Conservation (phyloP, 129 eudicot genomes). For the Apium graveolens region DNA sequence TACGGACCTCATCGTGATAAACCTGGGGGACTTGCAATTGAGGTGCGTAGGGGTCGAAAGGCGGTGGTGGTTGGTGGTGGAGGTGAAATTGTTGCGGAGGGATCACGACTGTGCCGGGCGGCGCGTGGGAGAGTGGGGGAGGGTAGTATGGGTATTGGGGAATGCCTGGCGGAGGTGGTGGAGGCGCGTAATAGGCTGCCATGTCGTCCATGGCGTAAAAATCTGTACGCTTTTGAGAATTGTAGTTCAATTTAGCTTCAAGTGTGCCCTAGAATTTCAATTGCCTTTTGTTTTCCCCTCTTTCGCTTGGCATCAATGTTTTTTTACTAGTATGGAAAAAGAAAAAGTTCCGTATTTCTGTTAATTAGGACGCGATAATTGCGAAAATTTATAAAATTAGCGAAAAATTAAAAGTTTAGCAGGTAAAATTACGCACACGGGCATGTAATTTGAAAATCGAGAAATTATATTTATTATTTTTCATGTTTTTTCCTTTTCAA, state of each 20-base stretch:
- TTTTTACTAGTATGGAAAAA: too few relatives aligned
- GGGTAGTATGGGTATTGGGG: conserved; percentile 37
- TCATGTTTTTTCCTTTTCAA: too few relatives aligned
- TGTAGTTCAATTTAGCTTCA: not conserved
- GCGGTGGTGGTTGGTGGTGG: conserved; percentile 27
- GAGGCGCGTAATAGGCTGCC: conserved; percentile 68
- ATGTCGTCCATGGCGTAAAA: conserved; percentile 43
- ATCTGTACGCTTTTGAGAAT: too few relatives aligned
- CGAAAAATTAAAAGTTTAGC: too few relatives aligned
- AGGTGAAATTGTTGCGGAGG: conserved; percentile 19
- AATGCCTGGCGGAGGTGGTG: conserved; percentile 19
- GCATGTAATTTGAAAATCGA: too few relatives aligned
- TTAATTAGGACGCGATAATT: too few relatives aligned
- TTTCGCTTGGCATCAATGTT: not conserved
- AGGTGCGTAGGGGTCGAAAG: conserved; percentile 36
- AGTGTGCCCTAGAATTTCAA: not conserved
- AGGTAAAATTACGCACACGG: too few relatives aligned
- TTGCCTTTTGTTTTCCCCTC: not conserved
- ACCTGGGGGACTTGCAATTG: conserved; percentile 24
- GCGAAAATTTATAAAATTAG: too few relatives aligned
- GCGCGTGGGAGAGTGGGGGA: conserved; percentile 55
- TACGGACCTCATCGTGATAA: conserved; percentile 63
- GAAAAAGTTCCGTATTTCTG: too few relatives aligned
- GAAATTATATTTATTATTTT: too few relatives aligned
- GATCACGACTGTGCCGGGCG: conserved; percentile 23